A percentile compares a stretch with the other conserved stretches of the same genome.
phyloP scores from a whole-genome alignment of 345 rosid genomes.

The Citrus medica region DNA sequence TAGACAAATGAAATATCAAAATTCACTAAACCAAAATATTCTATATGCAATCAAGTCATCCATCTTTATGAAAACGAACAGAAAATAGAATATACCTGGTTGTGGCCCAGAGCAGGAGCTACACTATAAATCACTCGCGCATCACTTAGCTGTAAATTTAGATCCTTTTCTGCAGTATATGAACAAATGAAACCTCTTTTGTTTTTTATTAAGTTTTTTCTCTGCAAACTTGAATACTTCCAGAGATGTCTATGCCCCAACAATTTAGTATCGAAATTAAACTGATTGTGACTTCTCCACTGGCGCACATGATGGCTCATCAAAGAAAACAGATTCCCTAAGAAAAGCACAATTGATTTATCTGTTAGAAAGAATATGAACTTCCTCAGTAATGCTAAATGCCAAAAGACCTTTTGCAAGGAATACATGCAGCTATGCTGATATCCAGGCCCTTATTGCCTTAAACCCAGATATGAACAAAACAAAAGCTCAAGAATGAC shows the following conservation, averaged over 20 bases:
- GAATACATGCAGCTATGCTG: too few relatives aligned
- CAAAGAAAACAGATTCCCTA: constrained; percentile 20
- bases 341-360: background rate
- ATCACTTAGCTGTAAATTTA: constrained; percentile 28
- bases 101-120: constrained; percentile 90
- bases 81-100: constrained; percentile 43
- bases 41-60: background rate
- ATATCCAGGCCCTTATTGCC: background rate
- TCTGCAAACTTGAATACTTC: constrained; percentile 12
- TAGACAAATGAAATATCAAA: background rate
- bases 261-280: constrained; percentile 7
- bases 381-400: background rate
- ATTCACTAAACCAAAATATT: background rate
- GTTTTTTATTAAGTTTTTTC: constrained; percentile 12
- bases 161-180: constrained; percentile 29
- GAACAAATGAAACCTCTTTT: constrained; percentile 33
- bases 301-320: constrained; percentile 10
- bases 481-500: background rate
- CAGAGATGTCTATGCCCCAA: background rate
- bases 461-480: background rate
- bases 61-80: background rate
- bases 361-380: background rate
- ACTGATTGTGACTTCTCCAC: constrained; percentile 13
- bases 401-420: background rate
- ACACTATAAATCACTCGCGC: constrained; percentile 68